Conservation (phyloP, 2,329 filamentous ascomycete genomes). For the Colletotrichum godetiae region DNA sequence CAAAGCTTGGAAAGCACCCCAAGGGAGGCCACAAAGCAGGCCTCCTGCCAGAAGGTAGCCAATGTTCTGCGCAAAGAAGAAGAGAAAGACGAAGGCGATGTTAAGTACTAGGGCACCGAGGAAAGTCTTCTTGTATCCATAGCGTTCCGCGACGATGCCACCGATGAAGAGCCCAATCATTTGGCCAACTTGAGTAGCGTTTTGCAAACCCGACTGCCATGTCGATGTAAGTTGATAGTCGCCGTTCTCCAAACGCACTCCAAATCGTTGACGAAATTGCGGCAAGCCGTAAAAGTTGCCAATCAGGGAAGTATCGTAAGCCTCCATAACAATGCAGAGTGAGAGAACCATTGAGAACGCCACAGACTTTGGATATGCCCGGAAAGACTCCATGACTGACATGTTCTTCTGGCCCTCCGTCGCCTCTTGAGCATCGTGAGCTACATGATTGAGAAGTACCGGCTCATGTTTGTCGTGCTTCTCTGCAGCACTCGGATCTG, state of each 20-base stretch:
- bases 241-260: not conserved
- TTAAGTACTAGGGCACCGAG: too few relatives aligned
- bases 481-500: too few relatives aligned
- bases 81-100: slow-evolving; percentile 47
- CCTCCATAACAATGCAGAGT: too few relatives aligned
- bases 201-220: slow-evolving; percentile 1
- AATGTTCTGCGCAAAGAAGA: not conserved
- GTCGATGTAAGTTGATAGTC: not conserved
- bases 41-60: not conserved
- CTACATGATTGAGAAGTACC: not conserved
- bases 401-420: not conserved
- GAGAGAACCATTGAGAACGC: too few relatives aligned
- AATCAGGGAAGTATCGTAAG: too few relatives aligned
- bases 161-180: not conserved
- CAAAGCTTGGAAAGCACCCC: not conserved
- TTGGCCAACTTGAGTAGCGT: not conserved
- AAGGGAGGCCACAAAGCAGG: not conserved
- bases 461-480: not conserved
- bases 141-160: slow-evolving; percentile 56
- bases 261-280: too few relatives aligned
- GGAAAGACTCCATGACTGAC: too few relatives aligned
- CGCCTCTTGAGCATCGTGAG: slow-evolving; percentile 6
- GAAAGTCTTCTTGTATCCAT: not conserved
- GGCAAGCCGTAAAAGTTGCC: too few relatives aligned
- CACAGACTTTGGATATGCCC: too few relatives aligned